A percentile compares a stretch with the other conserved stretches of the same genome.
Conservation (phyloP, 2,329 filamentous ascomycete genomes). For the Penicillium janthinellum region DNA sequence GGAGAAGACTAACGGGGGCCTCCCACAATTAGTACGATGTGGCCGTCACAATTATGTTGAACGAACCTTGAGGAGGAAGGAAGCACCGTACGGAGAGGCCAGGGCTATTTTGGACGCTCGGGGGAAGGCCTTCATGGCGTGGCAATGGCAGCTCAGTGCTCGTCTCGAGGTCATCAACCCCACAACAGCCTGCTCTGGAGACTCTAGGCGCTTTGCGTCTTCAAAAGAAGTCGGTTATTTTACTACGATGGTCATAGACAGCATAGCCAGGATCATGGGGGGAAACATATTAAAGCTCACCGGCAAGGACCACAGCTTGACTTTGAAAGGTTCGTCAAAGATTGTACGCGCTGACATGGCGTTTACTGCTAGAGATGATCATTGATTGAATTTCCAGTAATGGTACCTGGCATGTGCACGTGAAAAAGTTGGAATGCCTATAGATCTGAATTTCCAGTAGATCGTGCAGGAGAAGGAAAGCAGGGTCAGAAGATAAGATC, state of each 20-base stretch:
- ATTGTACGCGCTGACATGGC: too few relatives aligned
- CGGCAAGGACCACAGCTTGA: constrained; percentile 61
- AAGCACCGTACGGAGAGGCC: not conserved
- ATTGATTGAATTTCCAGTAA: too few relatives aligned
- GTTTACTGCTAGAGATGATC: too few relatives aligned
- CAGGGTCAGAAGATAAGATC: too few relatives aligned
- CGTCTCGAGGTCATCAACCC: constrained; percentile 11
- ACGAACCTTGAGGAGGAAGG: not conserved
- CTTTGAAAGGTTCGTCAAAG: constrained; percentile 10
- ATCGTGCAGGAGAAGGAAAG: too few relatives aligned
- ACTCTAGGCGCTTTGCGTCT: not conserved
- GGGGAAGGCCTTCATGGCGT: not conserved
- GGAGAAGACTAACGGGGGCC: too few relatives aligned
- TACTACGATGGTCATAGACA: not conserved
- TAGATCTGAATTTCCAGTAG: too few relatives aligned
- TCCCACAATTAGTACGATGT: too few relatives aligned
- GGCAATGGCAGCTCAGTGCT: not conserved
- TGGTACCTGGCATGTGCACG: too few relatives aligned
- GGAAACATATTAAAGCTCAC: not conserved
- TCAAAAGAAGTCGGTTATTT: not conserved
- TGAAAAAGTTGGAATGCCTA: too few relatives aligned
- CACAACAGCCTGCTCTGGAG: not conserved
- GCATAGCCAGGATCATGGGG: not conserved
- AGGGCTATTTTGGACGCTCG: not conserved
- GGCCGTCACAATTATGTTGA: not conserved